Evolutionary conservation across 805 yeast genomes (phyloP).

Genomic region (Candida maris): DNA sequence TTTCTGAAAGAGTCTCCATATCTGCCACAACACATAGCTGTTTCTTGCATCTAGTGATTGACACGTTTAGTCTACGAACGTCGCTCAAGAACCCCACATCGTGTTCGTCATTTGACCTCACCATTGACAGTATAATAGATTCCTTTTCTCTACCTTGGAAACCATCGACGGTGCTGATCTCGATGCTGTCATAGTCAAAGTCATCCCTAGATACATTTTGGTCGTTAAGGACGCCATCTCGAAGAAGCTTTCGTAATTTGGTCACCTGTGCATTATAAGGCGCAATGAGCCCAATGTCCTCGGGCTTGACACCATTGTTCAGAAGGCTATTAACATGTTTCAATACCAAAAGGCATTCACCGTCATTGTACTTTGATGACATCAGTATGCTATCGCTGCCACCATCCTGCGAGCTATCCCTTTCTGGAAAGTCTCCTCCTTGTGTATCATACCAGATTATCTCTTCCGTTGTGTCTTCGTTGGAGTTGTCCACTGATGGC

Average conservation of each 20-base stretch:
- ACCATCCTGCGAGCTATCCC: constrained; percentile 34
- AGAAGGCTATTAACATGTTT: constrained; percentile 54
- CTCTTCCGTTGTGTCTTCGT: constrained; percentile 54
- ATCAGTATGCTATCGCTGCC: constrained; percentile 14
- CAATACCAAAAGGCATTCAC: constrained; percentile 63
- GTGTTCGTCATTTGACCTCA: constrained; percentile 66
- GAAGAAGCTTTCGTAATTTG: constrained; percentile 46
- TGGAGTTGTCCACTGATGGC: constrained; percentile 33
- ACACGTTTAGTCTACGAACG: constrained; percentile 80
- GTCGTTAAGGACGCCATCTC: constrained; percentile 19
- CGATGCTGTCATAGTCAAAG: constrained; percentile 44
- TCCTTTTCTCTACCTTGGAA: constrained; percentile 97
- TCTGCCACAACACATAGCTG: constrained; percentile 88
- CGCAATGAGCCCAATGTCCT: constrained; percentile 77
- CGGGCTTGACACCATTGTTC: constrained; percentile 46
- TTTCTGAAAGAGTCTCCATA: constrained; percentile 57
- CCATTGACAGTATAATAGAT: constrained; percentile 73
- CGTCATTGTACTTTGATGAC: constrained; percentile 71
- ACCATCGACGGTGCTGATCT: constrained; percentile 90
- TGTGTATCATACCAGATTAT: constrained; percentile 89
- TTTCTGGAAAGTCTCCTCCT: constrained; percentile 79
- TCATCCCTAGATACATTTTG: constrained; percentile 4
- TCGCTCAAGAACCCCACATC: constrained; percentile 85
- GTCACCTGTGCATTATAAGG: constrained; percentile 90
- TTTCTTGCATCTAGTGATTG: constrained; percentile 84